These are phyloP conservation scores for Phanerodontia chrysosporium DNA, from an alignment of 768 basidiomycete genomes.

Conservation along the genomic window DNA sequence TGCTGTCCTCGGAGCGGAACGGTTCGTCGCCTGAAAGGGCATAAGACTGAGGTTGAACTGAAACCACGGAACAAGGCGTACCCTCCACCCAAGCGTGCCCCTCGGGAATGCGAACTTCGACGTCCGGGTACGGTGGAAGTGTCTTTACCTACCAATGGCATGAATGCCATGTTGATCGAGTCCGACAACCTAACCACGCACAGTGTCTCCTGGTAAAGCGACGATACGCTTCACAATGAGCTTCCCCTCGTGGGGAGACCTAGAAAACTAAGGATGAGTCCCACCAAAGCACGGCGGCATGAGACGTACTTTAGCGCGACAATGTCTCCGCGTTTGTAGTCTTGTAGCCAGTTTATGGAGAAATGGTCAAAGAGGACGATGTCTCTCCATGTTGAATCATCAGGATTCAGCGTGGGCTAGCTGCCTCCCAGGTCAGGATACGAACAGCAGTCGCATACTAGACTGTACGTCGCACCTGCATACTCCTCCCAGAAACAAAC, in stretches of 20 bases:
- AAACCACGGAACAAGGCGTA: conserved; percentile 20
- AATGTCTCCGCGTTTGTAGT: conserved; percentile 54
- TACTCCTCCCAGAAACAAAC: conserved; percentile 57
- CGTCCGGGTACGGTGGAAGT: conserved; percentile 61
- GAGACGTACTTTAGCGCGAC: conserved; percentile 52
- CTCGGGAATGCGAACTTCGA: conserved; percentile 48
- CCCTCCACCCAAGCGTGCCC: conserved; percentile 79
- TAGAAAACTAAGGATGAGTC: conserved; percentile 20
- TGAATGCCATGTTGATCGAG: neutral
- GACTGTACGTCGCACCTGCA: conserved; percentile 53
- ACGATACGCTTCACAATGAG: conserved; percentile 62
- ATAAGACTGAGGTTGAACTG: neutral
- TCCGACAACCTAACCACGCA: conserved; percentile 8
- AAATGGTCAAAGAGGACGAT: conserved; percentile 59
- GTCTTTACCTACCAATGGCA: conserved; percentile 42
- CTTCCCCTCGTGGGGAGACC: conserved; percentile 55
- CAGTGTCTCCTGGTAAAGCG: conserved; percentile 56
- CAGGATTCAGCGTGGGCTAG: conserved; percentile 71
- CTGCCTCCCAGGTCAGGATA: conserved; percentile 31
- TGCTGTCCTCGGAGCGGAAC: conserved; percentile 68
- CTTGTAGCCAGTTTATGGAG: conserved; percentile 32
- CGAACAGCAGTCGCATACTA: neutral
- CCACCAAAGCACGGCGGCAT: neutral
- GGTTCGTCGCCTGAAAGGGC: conserved; percentile 54
- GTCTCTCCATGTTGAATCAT: conserved; percentile 57